These are phyloP conservation scores for Pseudonitzschia pungens DNA, from an alignment of 108 stramenopile genomes.

Conservation along the genomic window DNA sequence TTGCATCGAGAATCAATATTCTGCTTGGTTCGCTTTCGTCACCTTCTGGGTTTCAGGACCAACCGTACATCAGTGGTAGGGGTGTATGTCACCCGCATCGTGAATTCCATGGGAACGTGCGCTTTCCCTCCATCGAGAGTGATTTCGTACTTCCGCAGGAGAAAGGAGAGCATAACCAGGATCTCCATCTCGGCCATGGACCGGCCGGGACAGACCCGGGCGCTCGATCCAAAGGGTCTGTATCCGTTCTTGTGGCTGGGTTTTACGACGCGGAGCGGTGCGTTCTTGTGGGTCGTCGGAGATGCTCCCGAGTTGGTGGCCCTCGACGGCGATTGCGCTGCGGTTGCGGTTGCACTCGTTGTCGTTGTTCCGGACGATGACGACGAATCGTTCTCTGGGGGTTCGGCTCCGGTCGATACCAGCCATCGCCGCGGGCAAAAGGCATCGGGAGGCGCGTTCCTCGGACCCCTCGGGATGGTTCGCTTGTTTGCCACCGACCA, in stretches of 20 bases:
- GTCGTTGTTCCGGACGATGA: neutral
- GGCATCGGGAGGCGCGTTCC: neutral
- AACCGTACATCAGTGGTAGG: neutral
- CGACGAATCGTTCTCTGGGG: neutral
- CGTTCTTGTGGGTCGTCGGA: no score
- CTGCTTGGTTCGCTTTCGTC: neutral
- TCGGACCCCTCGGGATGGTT: slow-evolving; percentile 5
- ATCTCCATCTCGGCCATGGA: neutral
- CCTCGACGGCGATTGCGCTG: no score
- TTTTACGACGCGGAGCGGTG: neutral
- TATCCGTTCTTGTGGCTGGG: neutral
- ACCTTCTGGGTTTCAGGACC: neutral
- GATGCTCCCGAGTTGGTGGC: no score
- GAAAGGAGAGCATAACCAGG: neutral
- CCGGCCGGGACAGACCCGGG: neutral
- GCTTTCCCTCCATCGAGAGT: neutral
- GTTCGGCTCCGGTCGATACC: neutral
- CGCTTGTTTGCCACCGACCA: neutral
- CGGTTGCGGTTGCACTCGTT: neutral
- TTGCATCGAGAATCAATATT: neutral
- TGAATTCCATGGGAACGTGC: neutral
- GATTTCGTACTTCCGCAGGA: neutral
- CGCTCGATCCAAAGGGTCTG: neutral
- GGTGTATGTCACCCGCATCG: neutral
- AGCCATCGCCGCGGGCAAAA: slow-evolving; percentile 25